phyloP scores from a whole-genome alignment of 768 basidiomycete genomes.

The Boletus rubroflammeus region DNA sequence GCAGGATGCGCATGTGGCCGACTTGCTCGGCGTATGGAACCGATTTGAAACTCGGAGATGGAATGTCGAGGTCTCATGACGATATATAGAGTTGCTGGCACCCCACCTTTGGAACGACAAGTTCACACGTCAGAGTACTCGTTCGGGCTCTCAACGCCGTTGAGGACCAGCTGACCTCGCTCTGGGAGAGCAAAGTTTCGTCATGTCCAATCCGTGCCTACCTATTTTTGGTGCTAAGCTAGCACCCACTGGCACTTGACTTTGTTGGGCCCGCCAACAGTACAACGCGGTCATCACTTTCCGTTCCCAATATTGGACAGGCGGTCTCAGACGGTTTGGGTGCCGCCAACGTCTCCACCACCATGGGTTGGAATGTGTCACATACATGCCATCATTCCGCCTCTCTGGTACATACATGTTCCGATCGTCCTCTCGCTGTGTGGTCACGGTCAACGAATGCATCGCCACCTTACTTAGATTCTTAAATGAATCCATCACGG shows the following conservation, averaged over 20 bases:
- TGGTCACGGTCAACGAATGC: neutral
- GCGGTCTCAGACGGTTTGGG: neutral
- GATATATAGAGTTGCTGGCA: no score
- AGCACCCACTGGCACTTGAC: no score
- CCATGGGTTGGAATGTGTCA: neutral
- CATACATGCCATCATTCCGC: neutral
- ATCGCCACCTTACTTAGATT: neutral
- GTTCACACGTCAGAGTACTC: no score
- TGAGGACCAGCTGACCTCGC: neutral
- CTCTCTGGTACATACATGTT: neutral
- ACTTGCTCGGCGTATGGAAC: no score
- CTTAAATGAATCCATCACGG: slow-evolving; percentile 4
- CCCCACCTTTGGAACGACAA: no score
- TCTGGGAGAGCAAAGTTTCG: neutral
- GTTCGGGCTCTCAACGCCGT: neutral
- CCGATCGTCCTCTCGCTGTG: neutral
- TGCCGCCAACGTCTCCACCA: neutral
- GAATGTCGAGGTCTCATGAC: no score
- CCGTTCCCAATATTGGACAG: neutral
- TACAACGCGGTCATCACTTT: neutral
- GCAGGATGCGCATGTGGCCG: no score
- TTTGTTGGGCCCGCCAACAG: no score
- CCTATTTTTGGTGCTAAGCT: no score
- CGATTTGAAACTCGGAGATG: no score
- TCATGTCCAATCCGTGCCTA: neutral